These are phyloP conservation scores for Entelexis sorbosivorans DNA, from an alignment of 1,139 yeast genomes.

Conservation along the genomic window DNA sequence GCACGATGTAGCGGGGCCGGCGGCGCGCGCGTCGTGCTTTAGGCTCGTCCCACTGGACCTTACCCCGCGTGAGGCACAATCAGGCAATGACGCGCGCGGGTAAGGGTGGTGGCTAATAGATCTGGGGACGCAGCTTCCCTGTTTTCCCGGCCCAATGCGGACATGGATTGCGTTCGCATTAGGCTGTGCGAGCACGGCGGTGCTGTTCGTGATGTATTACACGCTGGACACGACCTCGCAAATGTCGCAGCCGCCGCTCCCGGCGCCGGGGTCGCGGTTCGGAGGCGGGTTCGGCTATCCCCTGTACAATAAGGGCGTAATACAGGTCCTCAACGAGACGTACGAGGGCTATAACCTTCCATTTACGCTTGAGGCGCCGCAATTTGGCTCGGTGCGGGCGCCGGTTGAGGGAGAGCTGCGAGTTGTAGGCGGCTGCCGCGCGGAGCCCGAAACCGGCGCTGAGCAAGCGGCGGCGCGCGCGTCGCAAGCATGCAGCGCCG, in stretches of 20 bases:
- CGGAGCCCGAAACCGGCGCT: background rate
- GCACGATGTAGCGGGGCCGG: too few relatives aligned
- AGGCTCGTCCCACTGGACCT: too few relatives aligned
- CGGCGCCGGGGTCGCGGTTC: constrained; percentile 9
- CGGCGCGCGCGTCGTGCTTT: too few relatives aligned
- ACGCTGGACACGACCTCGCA: background rate
- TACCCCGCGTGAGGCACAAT: background rate
- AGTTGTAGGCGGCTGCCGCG: background rate
- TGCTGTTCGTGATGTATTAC: constrained; percentile 5
- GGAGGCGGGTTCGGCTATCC: constrained; percentile 15
- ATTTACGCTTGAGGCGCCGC: constrained; percentile 15
- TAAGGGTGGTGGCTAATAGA: background rate
- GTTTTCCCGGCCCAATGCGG: background rate
- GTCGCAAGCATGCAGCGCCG: constrained; percentile 7
- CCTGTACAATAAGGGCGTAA: constrained; percentile 5
- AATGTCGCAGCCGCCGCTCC: background rate
- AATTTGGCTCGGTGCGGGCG: background rate
- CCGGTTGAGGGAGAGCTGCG: background rate
- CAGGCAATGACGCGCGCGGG: background rate
- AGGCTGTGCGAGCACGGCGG: constrained; percentile 3
- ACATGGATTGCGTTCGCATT: constrained; percentile 4
- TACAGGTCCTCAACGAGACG: constrained; percentile 3
- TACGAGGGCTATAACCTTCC: constrained; percentile 12
- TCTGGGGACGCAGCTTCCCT: background rate
- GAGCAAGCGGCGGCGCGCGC: background rate